phyloP scores from a whole-genome alignment of 78 protist genomes.

The Chrysochromulina parva region DNA sequence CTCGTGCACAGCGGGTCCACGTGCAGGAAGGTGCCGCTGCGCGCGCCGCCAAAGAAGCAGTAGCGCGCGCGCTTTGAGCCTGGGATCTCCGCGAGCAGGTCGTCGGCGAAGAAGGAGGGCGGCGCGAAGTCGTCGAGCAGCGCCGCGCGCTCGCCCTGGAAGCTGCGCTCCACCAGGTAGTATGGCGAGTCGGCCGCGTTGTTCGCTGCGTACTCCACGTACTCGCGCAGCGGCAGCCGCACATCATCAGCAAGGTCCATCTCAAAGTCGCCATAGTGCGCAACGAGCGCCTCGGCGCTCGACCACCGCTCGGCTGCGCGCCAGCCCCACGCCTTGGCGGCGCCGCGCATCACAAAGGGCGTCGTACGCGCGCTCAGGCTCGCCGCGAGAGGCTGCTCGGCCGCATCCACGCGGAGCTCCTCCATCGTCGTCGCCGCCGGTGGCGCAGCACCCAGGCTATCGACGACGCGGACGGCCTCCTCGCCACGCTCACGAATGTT shows the following conservation, averaged over 20 bases:
- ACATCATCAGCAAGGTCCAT: not conserved
- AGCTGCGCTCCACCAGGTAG: slow-evolving; percentile 73
- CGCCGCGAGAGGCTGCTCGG: too few relatives aligned
- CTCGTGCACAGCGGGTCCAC: slow-evolving; percentile 73
- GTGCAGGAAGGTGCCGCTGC: slow-evolving; percentile 71
- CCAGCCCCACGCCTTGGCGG: not conserved
- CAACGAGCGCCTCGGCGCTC: not conserved
- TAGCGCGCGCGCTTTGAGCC: slow-evolving; percentile 49
- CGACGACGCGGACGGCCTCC: too few relatives aligned
- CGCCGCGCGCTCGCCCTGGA: slow-evolving; percentile 56
- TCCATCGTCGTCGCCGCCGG: too few relatives aligned
- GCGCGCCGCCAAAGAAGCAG: slow-evolving; percentile 73
- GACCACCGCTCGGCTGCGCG: not conserved
- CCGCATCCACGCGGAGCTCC: too few relatives aligned
- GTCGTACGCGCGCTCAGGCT: too few relatives aligned
- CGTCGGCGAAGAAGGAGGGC: slow-evolving; percentile 54
- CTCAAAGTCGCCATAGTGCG: not conserved
- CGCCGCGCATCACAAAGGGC: too few relatives aligned
- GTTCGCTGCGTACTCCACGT: slow-evolving; percentile 38
- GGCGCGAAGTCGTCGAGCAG: slow-evolving; percentile 47
- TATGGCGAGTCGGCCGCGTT: slow-evolving; percentile 67
- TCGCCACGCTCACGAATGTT: too few relatives aligned
- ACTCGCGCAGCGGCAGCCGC: slow-evolving; percentile 56
- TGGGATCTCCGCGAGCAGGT: slow-evolving; percentile 47
- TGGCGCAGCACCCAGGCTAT: too few relatives aligned